Conservation (phyloP, 768 basidiomycete genomes). For the Leccinum rimulosum region DNA sequence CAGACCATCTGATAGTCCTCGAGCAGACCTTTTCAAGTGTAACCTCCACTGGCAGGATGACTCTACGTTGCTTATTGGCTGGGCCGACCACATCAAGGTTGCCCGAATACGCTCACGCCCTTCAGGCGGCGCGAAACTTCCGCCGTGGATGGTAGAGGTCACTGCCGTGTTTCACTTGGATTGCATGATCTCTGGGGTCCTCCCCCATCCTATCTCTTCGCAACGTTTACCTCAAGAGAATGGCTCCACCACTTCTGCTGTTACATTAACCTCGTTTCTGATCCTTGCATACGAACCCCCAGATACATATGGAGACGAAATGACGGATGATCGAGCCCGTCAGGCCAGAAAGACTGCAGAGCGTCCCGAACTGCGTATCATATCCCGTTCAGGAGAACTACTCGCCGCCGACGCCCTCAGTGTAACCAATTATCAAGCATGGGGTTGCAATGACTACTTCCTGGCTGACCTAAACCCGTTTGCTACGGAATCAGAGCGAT, state of each 20-base stretch:
- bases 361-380: conserved; percentile 92
- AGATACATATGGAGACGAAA: conserved; percentile 64
- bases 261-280: conserved; percentile 67
- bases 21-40: conserved; percentile 94
- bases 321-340: conserved; percentile 64
- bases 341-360: conserved; percentile 84
- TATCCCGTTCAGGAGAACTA: conserved; percentile 87
- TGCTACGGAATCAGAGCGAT: conserved; percentile 37
- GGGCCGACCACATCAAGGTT: conserved; percentile 93
- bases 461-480: conserved; percentile 50
- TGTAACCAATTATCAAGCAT: conserved; percentile 74
- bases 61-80: conserved; percentile 83
- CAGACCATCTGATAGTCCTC: conserved; percentile 75
- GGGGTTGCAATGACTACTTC: conserved; percentile 91
- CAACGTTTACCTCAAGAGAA: conserved; percentile 18
- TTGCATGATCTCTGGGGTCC: conserved; percentile 91
- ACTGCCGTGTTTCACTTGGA: conserved; percentile 91
- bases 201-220: conserved; percentile 60
- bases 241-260: conserved; percentile 19
- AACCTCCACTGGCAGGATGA: conserved; percentile 92
- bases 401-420: conserved; percentile 79
- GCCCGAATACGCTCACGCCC: conserved; percentile 70
- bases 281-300: conserved; percentile 86
- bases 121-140: conserved; percentile 44
- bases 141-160: conserved; percentile 78